phyloP scores from a whole-genome alignment of 1,284 basidiomycete species.

The Rhizoctonia solani region DNA sequence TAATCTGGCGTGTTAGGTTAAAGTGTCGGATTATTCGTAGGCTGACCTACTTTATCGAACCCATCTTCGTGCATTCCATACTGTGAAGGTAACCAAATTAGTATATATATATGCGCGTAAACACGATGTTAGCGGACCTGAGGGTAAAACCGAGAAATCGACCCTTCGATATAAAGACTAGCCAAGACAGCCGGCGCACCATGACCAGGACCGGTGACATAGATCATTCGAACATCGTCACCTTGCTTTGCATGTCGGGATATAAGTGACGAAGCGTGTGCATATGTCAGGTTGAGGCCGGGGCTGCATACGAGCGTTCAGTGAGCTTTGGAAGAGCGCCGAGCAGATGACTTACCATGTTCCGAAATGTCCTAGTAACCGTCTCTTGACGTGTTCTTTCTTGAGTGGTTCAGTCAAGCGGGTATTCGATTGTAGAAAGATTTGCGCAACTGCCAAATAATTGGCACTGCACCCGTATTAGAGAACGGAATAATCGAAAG shows the following conservation, averaged over 20 bases:
- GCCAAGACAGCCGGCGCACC: slow-evolving; percentile 8
- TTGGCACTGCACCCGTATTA: slow-evolving; percentile 39
- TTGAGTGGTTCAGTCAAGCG: slow-evolving; percentile 63
- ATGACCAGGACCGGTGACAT: slow-evolving; percentile 68
- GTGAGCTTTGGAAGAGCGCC: neutral
- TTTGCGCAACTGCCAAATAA: slow-evolving; percentile 53
- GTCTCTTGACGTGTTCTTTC: slow-evolving; percentile 72
- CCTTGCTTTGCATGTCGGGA: slow-evolving; percentile 47
- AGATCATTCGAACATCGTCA: slow-evolving; percentile 62
- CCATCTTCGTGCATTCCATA: slow-evolving; percentile 68
- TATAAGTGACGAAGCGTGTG: slow-evolving; percentile 78
- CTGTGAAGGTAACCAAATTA: slow-evolving; percentile 40
- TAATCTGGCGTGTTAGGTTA: too few species aligned
- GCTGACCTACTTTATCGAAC: slow-evolving; percentile 65
- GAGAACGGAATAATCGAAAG: neutral
- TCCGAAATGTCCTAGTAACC: slow-evolving; percentile 78
- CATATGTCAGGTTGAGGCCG: slow-evolving; percentile 76
- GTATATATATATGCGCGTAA: neutral
- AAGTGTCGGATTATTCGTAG: too few species aligned
- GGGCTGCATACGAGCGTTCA: slow-evolving; percentile 50
- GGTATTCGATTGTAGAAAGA: slow-evolving; percentile 78
- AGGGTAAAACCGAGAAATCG: slow-evolving; percentile 15
- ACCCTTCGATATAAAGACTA: slow-evolving; percentile 27
- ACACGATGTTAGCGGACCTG: neutral
- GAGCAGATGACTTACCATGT: slow-evolving; percentile 50